Conservation (phyloP, 1,139 yeast species). For the Zygotorulaspora mrakii region DNA sequence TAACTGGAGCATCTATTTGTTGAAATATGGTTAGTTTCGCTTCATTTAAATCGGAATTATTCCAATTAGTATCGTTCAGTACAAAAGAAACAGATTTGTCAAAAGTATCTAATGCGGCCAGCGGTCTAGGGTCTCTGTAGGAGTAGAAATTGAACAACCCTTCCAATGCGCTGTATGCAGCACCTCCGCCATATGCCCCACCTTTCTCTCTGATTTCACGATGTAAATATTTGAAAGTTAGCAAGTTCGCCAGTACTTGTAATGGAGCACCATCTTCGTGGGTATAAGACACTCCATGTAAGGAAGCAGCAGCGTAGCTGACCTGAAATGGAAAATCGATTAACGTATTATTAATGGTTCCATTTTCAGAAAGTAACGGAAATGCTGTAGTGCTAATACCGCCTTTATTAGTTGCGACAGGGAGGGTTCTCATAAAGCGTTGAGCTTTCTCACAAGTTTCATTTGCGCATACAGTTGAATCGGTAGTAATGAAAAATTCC, state of each 20-base stretch:
- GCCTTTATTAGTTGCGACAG: conserved; percentile 11
- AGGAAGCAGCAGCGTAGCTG: conserved; percentile 71
- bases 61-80: conserved; percentile 45
- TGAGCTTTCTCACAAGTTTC: conserved; percentile 34
- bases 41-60: conserved; percentile 68
- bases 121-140: conserved; percentile 89
- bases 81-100: conserved; percentile 57
- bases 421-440: conserved; percentile 28
- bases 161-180: conserved; percentile 73
- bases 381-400: conserved; percentile 11
- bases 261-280: conserved; percentile 79
- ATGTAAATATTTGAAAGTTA: conserved; percentile 81
- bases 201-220: conserved; percentile 91
- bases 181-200: conserved; percentile 98
- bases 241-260: conserved; percentile 73
- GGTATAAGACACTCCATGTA: conserved; percentile 63
- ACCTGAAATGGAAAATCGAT: conserved; percentile 85
- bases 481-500: conserved; percentile 60
- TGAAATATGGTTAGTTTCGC: conserved; percentile 91
- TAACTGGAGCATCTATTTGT: conserved; percentile 83
- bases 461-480: conserved; percentile 37
- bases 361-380: conserved; percentile 18
- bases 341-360: conserved; percentile 40
- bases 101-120: conserved; percentile 62
- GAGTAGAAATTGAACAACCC: conserved; percentile 82